Evolutionary conservation across 202 grass and related monocot genomes (phyloP).

Genomic region (Bolboschoenoplectus hybrid): DNA sequence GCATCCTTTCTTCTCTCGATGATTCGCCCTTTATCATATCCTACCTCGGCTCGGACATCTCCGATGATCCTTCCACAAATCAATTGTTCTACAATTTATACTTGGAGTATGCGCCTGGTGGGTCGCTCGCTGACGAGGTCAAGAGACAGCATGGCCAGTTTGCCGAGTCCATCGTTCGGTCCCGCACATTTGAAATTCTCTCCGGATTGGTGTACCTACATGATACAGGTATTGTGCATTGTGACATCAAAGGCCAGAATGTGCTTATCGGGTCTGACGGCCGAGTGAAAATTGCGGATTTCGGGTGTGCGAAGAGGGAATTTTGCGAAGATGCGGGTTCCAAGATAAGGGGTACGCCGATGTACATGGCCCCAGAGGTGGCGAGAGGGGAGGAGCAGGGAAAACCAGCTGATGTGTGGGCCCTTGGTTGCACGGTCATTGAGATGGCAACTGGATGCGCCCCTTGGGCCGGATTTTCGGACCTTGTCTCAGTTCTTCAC

Average conservation of each 20-base stretch:
- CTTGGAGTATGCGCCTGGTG: constrained; percentile 49
- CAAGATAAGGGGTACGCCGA: constrained; percentile 46
- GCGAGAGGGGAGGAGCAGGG: constrained; percentile 51
- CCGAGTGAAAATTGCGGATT: constrained; percentile 47
- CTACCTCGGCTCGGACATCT: constrained; percentile 50
- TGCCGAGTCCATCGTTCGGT: constrained; percentile 25
- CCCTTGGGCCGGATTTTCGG: constrained; percentile 37
- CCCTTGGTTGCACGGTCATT: constrained; percentile 51
- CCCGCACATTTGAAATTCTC: constrained; percentile 38
- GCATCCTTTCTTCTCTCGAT: constrained; percentile 52
- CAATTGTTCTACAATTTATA: constrained; percentile 41
- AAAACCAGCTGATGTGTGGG: constrained; percentile 48
- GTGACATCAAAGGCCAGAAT: constrained; percentile 56
- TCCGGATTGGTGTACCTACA: constrained; percentile 50
- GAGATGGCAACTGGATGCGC: constrained; percentile 47
- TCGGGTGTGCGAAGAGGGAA: constrained; percentile 37
- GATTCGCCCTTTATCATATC: constrained; percentile 52
- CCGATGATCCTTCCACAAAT: not conserved
- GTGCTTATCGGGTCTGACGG: constrained; percentile 48
- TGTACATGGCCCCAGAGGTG: constrained; percentile 64
- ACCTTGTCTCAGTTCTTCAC: constrained; percentile 42
- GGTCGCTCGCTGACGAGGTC: constrained; percentile 47
- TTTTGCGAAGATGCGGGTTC: not conserved
- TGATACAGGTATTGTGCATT: constrained; percentile 41
- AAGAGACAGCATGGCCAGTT: constrained; percentile 22